Percentiles rank a stretch among this genome's conserved stretches.
phyloP scores from a whole-genome alignment of 192 early-diverging fungal species.

The Podila minutissima region DNA sequence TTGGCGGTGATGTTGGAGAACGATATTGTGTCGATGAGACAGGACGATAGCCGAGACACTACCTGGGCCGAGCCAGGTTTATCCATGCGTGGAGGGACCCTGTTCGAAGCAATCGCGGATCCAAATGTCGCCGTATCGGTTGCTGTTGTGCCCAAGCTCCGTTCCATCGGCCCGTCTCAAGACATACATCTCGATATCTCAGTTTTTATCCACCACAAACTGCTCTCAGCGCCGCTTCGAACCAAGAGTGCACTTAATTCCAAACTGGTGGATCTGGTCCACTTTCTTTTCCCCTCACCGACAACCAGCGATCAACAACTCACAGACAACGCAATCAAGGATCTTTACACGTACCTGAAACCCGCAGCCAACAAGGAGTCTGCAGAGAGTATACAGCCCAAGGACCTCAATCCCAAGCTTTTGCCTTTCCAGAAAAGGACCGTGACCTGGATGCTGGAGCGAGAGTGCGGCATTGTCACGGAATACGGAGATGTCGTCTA shows the following conservation, averaged over 20 bases:
- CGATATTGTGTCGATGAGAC: slow-evolving; percentile 15
- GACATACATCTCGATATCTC: neutral
- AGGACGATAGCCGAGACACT: slow-evolving; percentile 5
- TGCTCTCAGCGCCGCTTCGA: slow-evolving; percentile 4
- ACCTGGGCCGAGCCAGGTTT: slow-evolving; percentile 1
- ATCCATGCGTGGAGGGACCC: neutral
- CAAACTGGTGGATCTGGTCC: slow-evolving; percentile 13
- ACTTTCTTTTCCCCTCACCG: slow-evolving; percentile 17
- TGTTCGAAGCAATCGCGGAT: slow-evolving; percentile 1
- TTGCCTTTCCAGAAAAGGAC: slow-evolving; percentile 25
- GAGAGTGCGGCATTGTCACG: slow-evolving; percentile 19
- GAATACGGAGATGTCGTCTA: slow-evolving; percentile 16
- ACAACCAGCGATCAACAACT: neutral
- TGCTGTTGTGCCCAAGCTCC: neutral
- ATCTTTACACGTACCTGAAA: slow-evolving; percentile 21
- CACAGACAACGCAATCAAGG: slow-evolving; percentile 22
- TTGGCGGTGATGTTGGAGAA: slow-evolving; percentile 9
- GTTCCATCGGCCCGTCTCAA: neutral
- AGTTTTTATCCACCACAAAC: neutral
- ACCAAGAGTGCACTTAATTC: neutral
- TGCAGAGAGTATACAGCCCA: slow-evolving; percentile 12
- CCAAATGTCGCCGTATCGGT: neutral
- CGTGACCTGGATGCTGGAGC: slow-evolving; percentile 23
- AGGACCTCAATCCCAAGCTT: slow-evolving; percentile 3
- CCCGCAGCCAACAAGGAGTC: slow-evolving; percentile 4